phyloP scores from a whole-genome alignment of 768 basidiomycete genomes.

The Clitopilus passeckerianus region DNA sequence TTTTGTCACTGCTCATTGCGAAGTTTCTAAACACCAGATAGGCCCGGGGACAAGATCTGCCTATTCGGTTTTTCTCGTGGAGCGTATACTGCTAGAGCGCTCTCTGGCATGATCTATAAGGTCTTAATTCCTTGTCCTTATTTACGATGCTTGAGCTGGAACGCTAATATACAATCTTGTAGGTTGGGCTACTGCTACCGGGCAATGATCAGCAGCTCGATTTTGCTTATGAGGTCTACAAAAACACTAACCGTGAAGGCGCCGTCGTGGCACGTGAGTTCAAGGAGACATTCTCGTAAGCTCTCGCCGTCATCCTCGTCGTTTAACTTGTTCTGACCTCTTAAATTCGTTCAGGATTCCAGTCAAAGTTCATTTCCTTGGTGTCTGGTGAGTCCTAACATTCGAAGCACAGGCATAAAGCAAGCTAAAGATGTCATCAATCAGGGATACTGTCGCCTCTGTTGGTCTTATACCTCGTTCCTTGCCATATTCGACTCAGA shows the following conservation, averaged over 20 bases:
- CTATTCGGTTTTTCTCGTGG: conserved; percentile 29
- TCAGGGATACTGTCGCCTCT: conserved; percentile 10
- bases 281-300: neutral
- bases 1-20: no score
- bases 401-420: no score
- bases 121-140: no score
- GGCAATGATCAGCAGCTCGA: conserved; percentile 21
- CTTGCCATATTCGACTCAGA: conserved; percentile 5
- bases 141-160: no score
- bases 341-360: neutral
- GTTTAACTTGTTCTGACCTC: no score
- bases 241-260: neutral
- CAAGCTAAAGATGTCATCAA: no score
- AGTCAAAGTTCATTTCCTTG: conserved; percentile 5
- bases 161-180: no score
- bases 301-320: neutral
- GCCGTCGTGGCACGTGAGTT: neutral
- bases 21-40: no score
- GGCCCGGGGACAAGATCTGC: conserved; percentile 4
- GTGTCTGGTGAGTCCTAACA: conserved; percentile 11
- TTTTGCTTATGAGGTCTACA: conserved; percentile 18
- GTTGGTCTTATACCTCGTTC: conserved; percentile 6
- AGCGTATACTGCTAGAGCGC: conserved; percentile 27
- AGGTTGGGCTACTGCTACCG: conserved; percentile 21
- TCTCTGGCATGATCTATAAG: conserved; percentile 26